Percentiles rank a stretch among this genome's conserved stretches.
These are phyloP conservation scores for Fragaria nilgerrensis DNA, from an alignment of 306 rosid genomes.

Conservation along the genomic window DNA sequence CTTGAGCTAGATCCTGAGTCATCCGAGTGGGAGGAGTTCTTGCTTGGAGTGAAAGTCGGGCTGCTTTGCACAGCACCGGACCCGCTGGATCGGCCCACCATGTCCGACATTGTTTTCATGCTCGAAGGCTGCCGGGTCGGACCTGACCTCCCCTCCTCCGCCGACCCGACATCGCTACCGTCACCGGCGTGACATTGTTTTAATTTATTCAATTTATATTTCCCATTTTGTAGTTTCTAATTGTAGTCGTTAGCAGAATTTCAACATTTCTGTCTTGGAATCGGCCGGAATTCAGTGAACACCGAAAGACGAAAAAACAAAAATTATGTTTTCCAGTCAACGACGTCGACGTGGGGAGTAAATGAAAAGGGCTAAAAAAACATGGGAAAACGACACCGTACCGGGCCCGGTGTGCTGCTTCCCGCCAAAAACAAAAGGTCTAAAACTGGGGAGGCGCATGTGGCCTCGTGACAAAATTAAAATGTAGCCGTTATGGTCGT, in stretches of 20 bases:
- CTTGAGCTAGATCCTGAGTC: slow-evolving; percentile 95
- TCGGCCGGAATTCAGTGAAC: slow-evolving; percentile 2
- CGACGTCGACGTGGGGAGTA: slow-evolving; percentile 34
- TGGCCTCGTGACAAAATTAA: neutral
- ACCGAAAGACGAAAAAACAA: neutral
- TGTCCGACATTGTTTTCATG: slow-evolving; percentile 98
- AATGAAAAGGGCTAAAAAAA: neutral
- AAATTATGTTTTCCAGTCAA: slow-evolving; percentile 33
- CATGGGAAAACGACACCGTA: slow-evolving; percentile 17
- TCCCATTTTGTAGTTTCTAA: neutral
- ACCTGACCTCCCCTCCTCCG: slow-evolving; percentile 85
- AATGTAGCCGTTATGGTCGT: slow-evolving; percentile 54
- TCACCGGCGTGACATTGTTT: slow-evolving; percentile 44
- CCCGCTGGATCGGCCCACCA: slow-evolving; percentile 86
- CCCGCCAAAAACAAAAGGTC: slow-evolving; percentile 43
- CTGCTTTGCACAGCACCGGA: slow-evolving; percentile 92
- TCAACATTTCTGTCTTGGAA: neutral
- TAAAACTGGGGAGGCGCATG: neutral
- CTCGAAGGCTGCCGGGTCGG: slow-evolving; percentile 96
- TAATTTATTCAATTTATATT: neutral
- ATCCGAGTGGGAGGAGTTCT: slow-evolving; percentile 94
- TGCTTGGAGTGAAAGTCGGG: slow-evolving; percentile 88
- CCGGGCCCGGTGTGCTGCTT: slow-evolving; percentile 29
- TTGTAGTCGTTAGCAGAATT: neutral
- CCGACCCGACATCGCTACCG: slow-evolving; percentile 82